Percentiles rank a stretch among this genome's conserved stretches.
phyloP scores from a whole-genome alignment of 257 asterid genomes.

The Catharanthus roseus region DNA sequence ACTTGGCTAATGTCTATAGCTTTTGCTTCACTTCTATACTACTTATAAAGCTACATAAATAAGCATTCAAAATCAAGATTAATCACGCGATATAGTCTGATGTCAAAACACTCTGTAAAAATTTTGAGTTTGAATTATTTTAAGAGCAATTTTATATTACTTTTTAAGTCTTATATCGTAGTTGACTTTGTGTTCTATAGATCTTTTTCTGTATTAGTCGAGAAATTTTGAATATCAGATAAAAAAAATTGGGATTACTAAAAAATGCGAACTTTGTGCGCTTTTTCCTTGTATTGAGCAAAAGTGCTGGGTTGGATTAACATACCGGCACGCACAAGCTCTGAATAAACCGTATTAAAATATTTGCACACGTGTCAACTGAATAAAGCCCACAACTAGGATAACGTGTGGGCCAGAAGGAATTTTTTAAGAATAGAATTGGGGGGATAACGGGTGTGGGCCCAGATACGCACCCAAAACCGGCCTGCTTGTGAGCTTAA shows the following conservation, averaged over 20 bases:
- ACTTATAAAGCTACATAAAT: neutral
- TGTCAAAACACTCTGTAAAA: no score
- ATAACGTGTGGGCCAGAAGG: neutral
- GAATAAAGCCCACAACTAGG: neutral
- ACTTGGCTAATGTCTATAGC: conserved; percentile 18
- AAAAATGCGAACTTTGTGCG: neutral
- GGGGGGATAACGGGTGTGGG: conserved; percentile 16
- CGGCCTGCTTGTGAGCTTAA: conserved; percentile 32
- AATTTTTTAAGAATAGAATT: neutral
- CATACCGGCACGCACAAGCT: conserved; percentile 47
- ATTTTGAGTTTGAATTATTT: no score
- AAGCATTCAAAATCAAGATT: neutral
- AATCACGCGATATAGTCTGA: no score
- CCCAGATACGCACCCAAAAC: conserved; percentile 16
- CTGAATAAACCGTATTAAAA: conserved; percentile 1
- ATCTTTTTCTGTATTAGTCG: no score
- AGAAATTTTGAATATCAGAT: no score
- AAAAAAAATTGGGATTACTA: no score
- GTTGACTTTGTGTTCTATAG: no score
- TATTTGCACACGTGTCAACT: conserved; percentile 23
- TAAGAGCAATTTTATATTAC: no score
- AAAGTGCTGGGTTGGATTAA: conserved; percentile 40
- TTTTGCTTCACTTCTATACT: conserved; percentile 34
- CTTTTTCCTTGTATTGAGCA: conserved; percentile 21
- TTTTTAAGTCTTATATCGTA: no score